Evolutionary conservation across 1,284 basidiomycete genomes (phyloP).

Genomic region (Somion occarium): DNA sequence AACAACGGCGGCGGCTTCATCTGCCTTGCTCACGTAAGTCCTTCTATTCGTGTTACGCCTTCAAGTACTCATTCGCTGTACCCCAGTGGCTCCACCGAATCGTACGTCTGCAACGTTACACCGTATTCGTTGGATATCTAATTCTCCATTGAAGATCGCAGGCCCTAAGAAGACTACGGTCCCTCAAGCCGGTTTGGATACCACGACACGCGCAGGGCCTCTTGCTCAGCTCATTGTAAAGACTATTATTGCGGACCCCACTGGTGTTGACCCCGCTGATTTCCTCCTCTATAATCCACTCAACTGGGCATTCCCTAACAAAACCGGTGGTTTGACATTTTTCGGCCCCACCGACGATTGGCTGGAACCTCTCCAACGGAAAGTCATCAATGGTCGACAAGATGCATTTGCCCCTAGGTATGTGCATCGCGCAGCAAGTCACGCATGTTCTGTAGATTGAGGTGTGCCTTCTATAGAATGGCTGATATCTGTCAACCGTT

Average conservation of each 20-base stretch:
- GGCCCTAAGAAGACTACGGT: constrained; percentile 47
- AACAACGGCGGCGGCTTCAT: constrained; percentile 62
- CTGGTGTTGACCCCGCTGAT: constrained; percentile 38
- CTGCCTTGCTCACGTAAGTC: constrained; percentile 52
- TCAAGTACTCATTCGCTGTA: not conserved
- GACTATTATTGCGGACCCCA: constrained; percentile 32
- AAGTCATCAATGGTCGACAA: constrained; percentile 39
- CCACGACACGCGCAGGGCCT: constrained; percentile 43
- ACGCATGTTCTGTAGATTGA: too few relatives aligned
- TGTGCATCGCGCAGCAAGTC: constrained; percentile 6
- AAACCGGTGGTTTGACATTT: constrained; percentile 23
- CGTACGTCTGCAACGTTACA: constrained; percentile 30
- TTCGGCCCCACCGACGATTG: constrained; percentile 41
- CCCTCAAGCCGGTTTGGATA: constrained; percentile 55
- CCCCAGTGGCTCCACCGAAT: constrained; percentile 58
- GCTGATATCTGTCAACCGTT: constrained; percentile 58
- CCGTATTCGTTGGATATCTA: not conserved
- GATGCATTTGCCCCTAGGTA: constrained; percentile 49
- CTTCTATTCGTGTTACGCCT: not conserved
- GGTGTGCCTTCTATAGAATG: constrained; percentile 35
- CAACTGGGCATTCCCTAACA: constrained; percentile 47
- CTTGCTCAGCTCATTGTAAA: constrained; percentile 48
- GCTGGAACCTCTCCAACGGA: constrained; percentile 37
- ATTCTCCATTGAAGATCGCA: constrained; percentile 35
- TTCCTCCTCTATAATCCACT: constrained; percentile 45